These are phyloP conservation scores for Panicum hallii DNA, from an alignment of 202 grass and related monocot genomes.

Conservation along the genomic window DNA sequence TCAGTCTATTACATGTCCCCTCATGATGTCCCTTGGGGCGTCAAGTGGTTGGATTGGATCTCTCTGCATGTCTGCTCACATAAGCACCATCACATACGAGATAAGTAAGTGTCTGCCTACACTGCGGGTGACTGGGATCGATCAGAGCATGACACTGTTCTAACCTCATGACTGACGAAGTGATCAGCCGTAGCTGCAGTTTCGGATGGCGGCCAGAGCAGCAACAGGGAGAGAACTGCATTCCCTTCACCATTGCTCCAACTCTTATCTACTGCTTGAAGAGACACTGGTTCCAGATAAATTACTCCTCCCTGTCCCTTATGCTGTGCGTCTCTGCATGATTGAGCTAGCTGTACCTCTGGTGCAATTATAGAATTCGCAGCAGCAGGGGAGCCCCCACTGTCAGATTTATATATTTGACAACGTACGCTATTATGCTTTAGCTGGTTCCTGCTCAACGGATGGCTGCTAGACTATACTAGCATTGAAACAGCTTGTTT, in stretches of 20 bases:
- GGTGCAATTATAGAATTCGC: conserved; percentile 15
- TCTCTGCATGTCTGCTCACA: neutral
- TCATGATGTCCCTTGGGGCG: neutral
- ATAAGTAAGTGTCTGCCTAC: neutral
- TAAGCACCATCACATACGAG: neutral
- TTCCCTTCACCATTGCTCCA: neutral
- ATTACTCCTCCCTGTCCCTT: neutral
- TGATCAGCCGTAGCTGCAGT: neutral
- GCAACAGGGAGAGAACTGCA: neutral
- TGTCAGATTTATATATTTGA: conserved; percentile 20
- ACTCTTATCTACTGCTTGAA: neutral
- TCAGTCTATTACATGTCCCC: conserved; percentile 28
- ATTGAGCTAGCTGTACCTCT: conserved; percentile 31
- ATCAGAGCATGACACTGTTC: neutral
- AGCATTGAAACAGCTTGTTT: neutral
- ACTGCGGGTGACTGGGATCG: neutral
- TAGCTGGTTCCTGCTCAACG: neutral
- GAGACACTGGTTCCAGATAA: conserved; percentile 14
- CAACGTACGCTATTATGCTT: conserved; percentile 6
- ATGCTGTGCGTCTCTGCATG: conserved; percentile 13
- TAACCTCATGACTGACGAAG: neutral
- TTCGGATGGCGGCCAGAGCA: neutral
- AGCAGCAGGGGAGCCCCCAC: conserved; percentile 20
- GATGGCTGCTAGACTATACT: neutral
- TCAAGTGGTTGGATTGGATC: neutral